Conservation (phyloP, 805 yeast species). For the Candida boleticola region DNA sequence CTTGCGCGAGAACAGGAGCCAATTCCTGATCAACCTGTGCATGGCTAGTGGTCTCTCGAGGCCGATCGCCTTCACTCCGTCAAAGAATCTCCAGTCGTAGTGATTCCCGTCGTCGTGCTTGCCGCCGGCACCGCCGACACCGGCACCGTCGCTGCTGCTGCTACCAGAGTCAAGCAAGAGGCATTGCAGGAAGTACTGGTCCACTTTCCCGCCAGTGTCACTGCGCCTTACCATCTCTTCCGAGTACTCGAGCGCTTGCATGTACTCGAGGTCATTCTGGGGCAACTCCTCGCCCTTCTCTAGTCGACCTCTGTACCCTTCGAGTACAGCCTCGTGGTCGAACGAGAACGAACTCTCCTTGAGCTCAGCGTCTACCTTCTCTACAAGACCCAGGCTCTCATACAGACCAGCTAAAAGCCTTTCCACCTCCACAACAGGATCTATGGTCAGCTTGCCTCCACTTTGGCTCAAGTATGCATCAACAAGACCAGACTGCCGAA, state of each 20-base stretch:
- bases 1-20: conserved; percentile 47
- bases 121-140: conserved; percentile 23
- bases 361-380: too few species aligned
- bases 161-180: conserved; percentile 15
- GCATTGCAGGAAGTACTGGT: conserved; percentile 28
- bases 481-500: too few species aligned
- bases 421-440: too few species aligned
- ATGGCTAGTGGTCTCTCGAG: conserved; percentile 35
- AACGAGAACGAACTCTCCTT: neutral
- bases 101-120: conserved; percentile 35
- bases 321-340: too few species aligned
- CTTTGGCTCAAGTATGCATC: too few species aligned
- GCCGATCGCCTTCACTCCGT: conserved; percentile 48
- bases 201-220: neutral
- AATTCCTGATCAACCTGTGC: conserved; percentile 51
- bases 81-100: conserved; percentile 60
- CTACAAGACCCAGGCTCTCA: too few species aligned
- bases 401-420: too few species aligned
- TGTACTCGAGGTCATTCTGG: too few species aligned
- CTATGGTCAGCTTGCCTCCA: too few species aligned
- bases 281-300: too few species aligned
- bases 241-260: too few species aligned
- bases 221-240: conserved; percentile 11
- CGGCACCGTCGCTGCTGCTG: conserved; percentile 22
- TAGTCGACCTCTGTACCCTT: too few species aligned